Conservation (phyloP, 805 yeast species). For the Cyberlindnera mycetangii region DNA sequence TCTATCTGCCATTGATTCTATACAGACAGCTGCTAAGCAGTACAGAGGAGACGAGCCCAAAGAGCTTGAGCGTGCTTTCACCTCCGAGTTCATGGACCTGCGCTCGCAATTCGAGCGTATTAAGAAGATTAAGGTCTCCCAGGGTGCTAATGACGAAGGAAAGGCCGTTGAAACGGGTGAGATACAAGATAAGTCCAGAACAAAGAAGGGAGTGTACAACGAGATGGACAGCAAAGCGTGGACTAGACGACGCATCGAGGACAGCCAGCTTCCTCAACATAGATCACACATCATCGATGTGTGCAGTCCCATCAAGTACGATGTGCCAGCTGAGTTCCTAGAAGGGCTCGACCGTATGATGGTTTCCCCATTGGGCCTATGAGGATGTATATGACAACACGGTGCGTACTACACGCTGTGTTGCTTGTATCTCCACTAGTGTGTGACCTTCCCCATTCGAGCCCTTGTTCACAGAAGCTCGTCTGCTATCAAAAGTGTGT, state of each 20-base stretch:
- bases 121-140: not conserved
- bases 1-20: not conserved
- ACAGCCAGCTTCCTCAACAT: too few species aligned
- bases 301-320: not conserved
- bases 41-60: not conserved
- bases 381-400: too few species aligned
- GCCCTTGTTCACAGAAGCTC: too few species aligned
- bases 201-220: too few species aligned
- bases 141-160: too few species aligned
- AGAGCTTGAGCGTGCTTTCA: not conserved
- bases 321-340: constrained; percentile 4
- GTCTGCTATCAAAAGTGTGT: too few species aligned
- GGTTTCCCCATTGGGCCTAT: not conserved
- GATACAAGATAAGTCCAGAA: too few species aligned
- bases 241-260: not conserved
- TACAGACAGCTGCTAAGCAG: constrained; percentile 1
- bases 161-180: too few species aligned
- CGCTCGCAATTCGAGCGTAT: not conserved
- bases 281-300: not conserved
- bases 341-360: constrained; percentile 1
- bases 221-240: too few species aligned
- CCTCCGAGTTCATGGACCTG: not conserved
- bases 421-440: too few species aligned
- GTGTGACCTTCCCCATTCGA: too few species aligned
- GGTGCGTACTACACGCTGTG: too few species aligned